Evolutionary conservation across 805 yeast genomes (phyloP).

Genomic region (Ogataea minuta): DNA sequence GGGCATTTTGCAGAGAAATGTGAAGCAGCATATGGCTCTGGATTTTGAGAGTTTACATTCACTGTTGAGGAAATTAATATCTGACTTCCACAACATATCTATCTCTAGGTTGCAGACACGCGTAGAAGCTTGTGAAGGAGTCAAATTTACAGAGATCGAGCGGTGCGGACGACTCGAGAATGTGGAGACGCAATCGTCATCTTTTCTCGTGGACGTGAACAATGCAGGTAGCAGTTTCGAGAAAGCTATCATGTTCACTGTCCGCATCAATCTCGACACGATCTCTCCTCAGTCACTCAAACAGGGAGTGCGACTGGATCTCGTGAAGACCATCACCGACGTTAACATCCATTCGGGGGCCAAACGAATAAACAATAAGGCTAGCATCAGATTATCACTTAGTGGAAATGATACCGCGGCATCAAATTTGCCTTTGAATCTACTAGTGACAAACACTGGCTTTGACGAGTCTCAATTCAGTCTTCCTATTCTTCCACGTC

Average conservation of each 20-base stretch:
- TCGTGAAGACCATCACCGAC: constrained; percentile 10
- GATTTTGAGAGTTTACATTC: constrained; percentile 23
- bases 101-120: constrained; percentile 18
- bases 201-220: constrained; percentile 10
- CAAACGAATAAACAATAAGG: constrained; percentile 4
- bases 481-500: constrained; percentile 26
- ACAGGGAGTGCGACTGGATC: constrained; percentile 18
- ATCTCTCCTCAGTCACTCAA: constrained; percentile 15
- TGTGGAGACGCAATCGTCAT: background rate
- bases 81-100: constrained; percentile 19
- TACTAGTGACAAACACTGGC: constrained; percentile 21
- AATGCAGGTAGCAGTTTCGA: constrained; percentile 25
- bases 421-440: constrained; percentile 21
- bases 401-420: constrained; percentile 4
- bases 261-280: constrained; percentile 21
- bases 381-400: constrained; percentile 13
- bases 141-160: constrained; percentile 23
- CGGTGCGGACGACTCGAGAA: constrained; percentile 10
- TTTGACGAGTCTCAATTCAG: constrained; percentile 18
- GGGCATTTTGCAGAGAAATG: constrained; percentile 3
- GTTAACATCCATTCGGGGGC: constrained; percentile 5
- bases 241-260: constrained; percentile 24
- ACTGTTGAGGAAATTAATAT: constrained; percentile 11
- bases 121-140: constrained; percentile 19
- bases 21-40: constrained; percentile 20